phyloP scores from a whole-genome alignment of 495 filamentous ascomycete genomes.

The Neurospora hispaniola region DNA sequence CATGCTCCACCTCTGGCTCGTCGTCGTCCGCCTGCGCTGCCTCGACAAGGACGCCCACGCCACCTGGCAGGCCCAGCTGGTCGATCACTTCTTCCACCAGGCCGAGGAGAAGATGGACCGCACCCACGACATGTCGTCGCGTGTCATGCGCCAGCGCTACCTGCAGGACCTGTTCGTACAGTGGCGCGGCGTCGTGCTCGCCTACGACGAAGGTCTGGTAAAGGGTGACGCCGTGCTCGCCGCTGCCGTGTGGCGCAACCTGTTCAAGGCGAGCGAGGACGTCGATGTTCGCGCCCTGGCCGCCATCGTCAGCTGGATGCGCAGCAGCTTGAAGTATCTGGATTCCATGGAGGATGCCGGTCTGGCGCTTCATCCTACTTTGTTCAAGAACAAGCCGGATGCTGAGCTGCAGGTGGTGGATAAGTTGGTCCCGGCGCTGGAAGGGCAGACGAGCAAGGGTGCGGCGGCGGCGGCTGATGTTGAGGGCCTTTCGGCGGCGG shows the following conservation, averaged over 20 bases:
- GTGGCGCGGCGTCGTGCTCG: constrained; percentile 74
- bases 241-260: constrained; percentile 83
- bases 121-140: constrained; percentile 53
- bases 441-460: constrained; percentile 7
- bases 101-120: constrained; percentile 78
- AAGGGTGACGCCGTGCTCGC: constrained; percentile 80
- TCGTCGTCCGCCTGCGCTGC: constrained; percentile 74
- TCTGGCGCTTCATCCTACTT: constrained; percentile 22
- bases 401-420: constrained; percentile 33
- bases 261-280: constrained; percentile 67
- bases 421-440: constrained; percentile 18
- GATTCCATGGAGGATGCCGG: constrained; percentile 52
- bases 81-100: constrained; percentile 89
- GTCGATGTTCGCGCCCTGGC: constrained; percentile 63
- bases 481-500: background rate
- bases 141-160: constrained; percentile 64
- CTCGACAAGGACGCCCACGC: constrained; percentile 45
- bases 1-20: constrained; percentile 89
- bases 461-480: background rate
- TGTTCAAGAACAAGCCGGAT: constrained; percentile 29
- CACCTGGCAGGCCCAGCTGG: constrained; percentile 36
- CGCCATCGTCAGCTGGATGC: constrained; percentile 67
- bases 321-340: constrained; percentile 51
- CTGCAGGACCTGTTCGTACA: constrained; percentile 87
- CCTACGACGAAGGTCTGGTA: constrained; percentile 79